Evolutionary conservation across 23 red algal genomes (phyloP).

Genomic region (Gracilaria gracilis): DNA sequence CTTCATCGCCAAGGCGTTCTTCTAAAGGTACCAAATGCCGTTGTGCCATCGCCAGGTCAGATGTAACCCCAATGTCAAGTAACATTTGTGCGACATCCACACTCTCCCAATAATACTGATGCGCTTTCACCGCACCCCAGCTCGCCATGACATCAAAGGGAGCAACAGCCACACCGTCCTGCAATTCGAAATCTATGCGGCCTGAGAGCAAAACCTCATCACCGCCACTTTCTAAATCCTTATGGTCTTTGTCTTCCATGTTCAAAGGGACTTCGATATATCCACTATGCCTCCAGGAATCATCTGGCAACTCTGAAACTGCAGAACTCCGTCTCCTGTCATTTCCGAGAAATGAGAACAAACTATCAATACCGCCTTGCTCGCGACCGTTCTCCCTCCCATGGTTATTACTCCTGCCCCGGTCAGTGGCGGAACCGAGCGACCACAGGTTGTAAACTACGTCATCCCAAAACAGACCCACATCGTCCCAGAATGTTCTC

Average conservation of each 20-base stretch:
- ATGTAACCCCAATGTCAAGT: constrained; percentile 58
- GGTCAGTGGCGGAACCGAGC: constrained; percentile 14
- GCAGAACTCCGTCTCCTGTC: background rate
- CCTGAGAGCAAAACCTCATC: constrained; percentile 49
- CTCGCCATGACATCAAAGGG: constrained; percentile 66
- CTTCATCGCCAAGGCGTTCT: background rate
- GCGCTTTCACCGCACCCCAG: constrained; percentile 67
- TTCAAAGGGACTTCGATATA: constrained; percentile 4
- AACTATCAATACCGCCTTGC: constrained; percentile 6
- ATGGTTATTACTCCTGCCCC: background rate
- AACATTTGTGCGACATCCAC: constrained; percentile 63
- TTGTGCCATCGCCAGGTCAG: constrained; percentile 21
- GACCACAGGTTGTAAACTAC: constrained; percentile 57
- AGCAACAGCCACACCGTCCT: constrained; percentile 40
- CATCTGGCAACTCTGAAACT: background rate
- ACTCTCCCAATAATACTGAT: constrained; percentile 64
- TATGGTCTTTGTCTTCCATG: constrained; percentile 6
- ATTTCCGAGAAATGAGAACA: constrained; percentile 29
- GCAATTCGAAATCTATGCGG: constrained; percentile 59
- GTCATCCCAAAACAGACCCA: constrained; percentile 61
- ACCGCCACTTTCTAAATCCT: constrained; percentile 27
- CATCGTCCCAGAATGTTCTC: constrained; percentile 59
- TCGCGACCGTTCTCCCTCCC: background rate
- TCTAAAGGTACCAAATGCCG: background rate
- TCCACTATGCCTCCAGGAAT: constrained; percentile 30